Evolutionary conservation across 2,329 filamentous ascomycete genomes (phyloP).

Genomic region (Berkeleyomyces rouxiae): DNA sequence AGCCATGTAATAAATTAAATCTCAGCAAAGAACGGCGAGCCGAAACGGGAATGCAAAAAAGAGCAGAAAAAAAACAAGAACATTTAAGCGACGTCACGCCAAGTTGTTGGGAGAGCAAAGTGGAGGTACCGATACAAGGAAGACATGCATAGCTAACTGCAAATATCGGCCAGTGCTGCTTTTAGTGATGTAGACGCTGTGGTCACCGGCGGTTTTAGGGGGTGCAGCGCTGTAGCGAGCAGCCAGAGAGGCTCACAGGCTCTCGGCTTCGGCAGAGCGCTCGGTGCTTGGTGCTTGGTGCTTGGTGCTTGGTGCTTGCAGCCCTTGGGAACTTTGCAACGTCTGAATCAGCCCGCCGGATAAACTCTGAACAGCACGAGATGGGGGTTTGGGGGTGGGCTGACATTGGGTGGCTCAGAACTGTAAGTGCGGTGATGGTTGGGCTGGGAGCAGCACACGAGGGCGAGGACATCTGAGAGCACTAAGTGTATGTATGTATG

Average conservation of each 20-base stretch:
- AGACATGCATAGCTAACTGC: not conserved
- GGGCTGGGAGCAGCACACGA: not conserved
- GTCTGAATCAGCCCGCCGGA: too few relatives aligned
- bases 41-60: not conserved
- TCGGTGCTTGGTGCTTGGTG: too few relatives aligned
- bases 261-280: too few relatives aligned
- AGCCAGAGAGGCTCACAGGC: too few relatives aligned
- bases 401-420: too few relatives aligned
- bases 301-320: too few relatives aligned
- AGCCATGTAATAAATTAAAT: not conserved
- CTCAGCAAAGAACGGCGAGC: not conserved
- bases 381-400: too few relatives aligned
- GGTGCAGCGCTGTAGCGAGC: not conserved
- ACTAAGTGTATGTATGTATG: too few relatives aligned
- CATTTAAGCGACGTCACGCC: slow-evolving; percentile 13
- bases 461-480: not conserved
- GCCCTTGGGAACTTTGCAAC: too few relatives aligned
- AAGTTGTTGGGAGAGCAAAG: not conserved
- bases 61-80: not conserved
- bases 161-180: too few relatives aligned
- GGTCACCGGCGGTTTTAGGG: not conserved
- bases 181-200: not conserved
- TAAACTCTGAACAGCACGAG: too few relatives aligned
- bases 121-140: not conserved
- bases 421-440: too few relatives aligned